Base-by-base conservation (phyloP, 1,284 basidiomycete genomes). In the Ceratobasidium sp. region DNA sequence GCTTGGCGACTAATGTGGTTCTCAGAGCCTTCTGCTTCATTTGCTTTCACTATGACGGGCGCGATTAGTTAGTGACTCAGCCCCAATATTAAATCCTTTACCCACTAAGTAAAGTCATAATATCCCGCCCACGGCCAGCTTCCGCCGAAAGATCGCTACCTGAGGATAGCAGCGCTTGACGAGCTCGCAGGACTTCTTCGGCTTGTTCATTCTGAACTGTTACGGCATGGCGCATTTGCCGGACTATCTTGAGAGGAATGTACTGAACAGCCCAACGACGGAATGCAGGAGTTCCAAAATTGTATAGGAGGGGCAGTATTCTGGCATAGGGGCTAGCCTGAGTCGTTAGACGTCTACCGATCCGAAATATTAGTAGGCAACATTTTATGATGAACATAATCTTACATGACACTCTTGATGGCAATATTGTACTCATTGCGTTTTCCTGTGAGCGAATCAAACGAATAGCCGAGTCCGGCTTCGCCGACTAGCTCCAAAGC, bases 41-140 rank as follows among this genome's bases (percentile, higher is more conserved):
- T n/a, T n/a, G n/a, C n/a, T n/a, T n/a, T n/a, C n/a, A n/a, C n/a
- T n/a, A n/a, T n/a, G n/a, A 39, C 36, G 14, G 14, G 14, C 5
- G 36, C 5, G 36, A 14, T 14, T 14, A 5, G 2, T 52, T 23
- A 26, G 12, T 52, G 28, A 12, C 2, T 52, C 28, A 23, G 21
- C 3, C 3, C 6, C 9, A 5, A 6, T 48, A 9, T 48, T 23
- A 48, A 9, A n/a, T 26, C 3, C 21, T 23, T 34, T 45, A 80
- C 85, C 78, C 71, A 86, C 86, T 74, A 74, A 87, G 79, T 61
- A 85, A 79, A 72, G 82, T 85, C 73, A 86, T 85, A n/a, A n/a
- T n/a, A n/a, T n/a, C n/a, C n/a, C n/a, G n/a, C n/a, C n/a, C n/a
- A n/a, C n/a, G n/a, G n/a, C n/a, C n/a, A n/a, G n/a, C n/a, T n/a